phyloP scores from a whole-genome alignment of 305 asterid species.

The Fraxinus nigra region DNA sequence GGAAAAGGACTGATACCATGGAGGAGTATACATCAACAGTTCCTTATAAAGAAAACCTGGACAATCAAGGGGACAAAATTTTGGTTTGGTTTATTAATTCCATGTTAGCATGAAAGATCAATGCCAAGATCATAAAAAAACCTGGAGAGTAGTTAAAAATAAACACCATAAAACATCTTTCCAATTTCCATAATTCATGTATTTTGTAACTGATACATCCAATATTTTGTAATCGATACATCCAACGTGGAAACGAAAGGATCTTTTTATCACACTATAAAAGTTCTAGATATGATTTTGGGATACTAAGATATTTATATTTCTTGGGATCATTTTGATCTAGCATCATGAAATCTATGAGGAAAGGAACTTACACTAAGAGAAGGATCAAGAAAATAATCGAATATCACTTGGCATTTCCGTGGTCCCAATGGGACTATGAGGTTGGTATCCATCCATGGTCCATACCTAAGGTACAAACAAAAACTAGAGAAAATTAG shows the following conservation, averaged over 20 bases:
- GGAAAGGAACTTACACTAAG: constrained; percentile 44
- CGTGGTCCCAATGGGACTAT: constrained; percentile 74
- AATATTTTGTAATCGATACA: neutral
- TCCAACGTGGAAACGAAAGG: neutral
- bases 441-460: constrained; percentile 96
- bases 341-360: neutral
- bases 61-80: neutral
- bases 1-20: neutral
- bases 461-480: constrained; percentile 62
- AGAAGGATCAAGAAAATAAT: constrained; percentile 77
- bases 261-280: neutral
- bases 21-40: neutral
- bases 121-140: neutral
- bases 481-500: neutral
- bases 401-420: constrained; percentile 78
- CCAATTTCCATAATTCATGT: neutral
- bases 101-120: neutral
- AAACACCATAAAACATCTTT: neutral
- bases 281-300: neutral
- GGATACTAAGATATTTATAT: neutral
- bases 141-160: neutral
- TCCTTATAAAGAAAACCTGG: neutral
- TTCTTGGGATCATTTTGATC: neutral
- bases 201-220: neutral
- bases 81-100: neutral